Evolutionary conservation across 2,329 filamentous ascomycete species (phyloP), one percentile per base, ranked within the genome.

Genomic region (Pseudogymnoascus sp.): DNA sequence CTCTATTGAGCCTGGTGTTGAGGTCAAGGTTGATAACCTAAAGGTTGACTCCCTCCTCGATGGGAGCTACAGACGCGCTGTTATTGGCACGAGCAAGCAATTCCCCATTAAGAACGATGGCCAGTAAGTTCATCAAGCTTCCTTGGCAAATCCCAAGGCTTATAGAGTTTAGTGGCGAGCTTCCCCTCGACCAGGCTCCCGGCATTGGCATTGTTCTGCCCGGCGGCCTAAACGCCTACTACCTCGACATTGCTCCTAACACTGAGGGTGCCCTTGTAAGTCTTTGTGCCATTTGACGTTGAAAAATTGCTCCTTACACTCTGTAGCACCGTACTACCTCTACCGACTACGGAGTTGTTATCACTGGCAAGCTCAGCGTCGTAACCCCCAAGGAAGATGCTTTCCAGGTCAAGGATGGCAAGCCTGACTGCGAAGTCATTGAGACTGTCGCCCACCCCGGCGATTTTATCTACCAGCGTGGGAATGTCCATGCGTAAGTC

Each of bases 401-500:
- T 4, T 73, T 70, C 58, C 45, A 65, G 25, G 45, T 69, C 2
- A 61, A 65, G 12, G 67, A 69, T n/a, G 69, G 71, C 36, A 68
- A 68, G 63, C 63, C 65, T 7, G 67, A 64, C 33, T 72, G 70
- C 63, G 63, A 64, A 7, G 64, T 67, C 35, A 62, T 65, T 25
- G 71, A 71, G 64, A 71, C 71, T 1, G 40, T 70, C 4, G 69
- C 66, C 62, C 66, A 64, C n/a, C 64, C 67, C 1, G 71, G 71
- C 12, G 70, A 72, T 15, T 65, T 71, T n/a, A 66, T 72, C n/a
- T 61, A 68, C 36, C 69, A 73, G 64, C 67, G 72, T 18, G 70
- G 72, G 4, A 68, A 67, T 12, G 69, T 72, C 66, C 71, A 74
- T 62, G 68, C 69, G 72, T 74, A 68, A 73, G 72, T 71, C 48